These are phyloP conservation scores for Priceomyces haplophilus DNA, from an alignment of 805 yeast genomes.

Conservation along the genomic window DNA sequence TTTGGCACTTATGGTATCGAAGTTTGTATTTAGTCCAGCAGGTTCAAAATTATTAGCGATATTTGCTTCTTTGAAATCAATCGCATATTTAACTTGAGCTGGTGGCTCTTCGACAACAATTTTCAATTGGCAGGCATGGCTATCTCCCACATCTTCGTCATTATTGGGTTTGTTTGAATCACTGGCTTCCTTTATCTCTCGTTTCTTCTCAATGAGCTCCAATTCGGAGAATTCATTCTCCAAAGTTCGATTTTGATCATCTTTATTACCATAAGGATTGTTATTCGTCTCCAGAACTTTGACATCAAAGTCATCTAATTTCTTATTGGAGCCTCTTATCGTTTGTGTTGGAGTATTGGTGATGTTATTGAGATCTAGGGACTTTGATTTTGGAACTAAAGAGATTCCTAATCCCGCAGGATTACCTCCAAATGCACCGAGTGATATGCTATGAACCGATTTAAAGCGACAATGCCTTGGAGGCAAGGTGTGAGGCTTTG, in stretches of 20 bases:
- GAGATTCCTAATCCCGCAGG: neutral
- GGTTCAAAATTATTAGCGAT: neutral
- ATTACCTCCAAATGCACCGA: neutral
- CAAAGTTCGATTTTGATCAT: too few relatives aligned
- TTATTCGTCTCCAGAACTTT: too few relatives aligned
- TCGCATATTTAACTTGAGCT: constrained; percentile 30
- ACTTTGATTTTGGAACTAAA: constrained; percentile 5
- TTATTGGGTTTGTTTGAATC: neutral
- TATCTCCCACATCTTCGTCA: neutral
- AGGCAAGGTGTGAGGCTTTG: neutral
- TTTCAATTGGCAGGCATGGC: constrained; percentile 9
- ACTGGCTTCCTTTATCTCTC: too few relatives aligned
- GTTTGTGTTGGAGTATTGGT: neutral
- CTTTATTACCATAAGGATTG: too few relatives aligned
- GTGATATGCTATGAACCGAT: constrained; percentile 35
- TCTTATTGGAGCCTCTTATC: neutral
- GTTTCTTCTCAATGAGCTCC: too few relatives aligned
- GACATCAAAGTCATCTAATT: too few relatives aligned
- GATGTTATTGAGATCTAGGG: constrained; percentile 13
- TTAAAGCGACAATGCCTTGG: constrained; percentile 37
- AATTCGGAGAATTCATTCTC: too few relatives aligned
- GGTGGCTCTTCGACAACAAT: constrained; percentile 41
- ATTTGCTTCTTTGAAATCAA: constrained; percentile 38
- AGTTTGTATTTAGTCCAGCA: neutral
- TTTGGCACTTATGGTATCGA: neutral